A percentile compares a stretch with the other conserved stretches of the same genome.
These are phyloP conservation scores for Aspergillus carbonarius DNA, from an alignment of 2,329 filamentous ascomycete species.

Conservation along the genomic window DNA sequence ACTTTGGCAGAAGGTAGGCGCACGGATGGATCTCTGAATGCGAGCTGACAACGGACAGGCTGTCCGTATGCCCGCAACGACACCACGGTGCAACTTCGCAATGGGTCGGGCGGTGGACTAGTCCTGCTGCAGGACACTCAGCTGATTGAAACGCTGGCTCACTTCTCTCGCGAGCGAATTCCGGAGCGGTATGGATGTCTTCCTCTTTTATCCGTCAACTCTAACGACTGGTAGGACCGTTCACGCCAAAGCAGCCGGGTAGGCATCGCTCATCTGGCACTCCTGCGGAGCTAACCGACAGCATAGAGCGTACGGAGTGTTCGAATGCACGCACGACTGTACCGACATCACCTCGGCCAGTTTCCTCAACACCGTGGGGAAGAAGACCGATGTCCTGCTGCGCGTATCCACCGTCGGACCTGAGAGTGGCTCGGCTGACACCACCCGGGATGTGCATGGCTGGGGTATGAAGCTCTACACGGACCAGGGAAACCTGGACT, in stretches of 20 bases:
- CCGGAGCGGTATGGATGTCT: conserved; percentile 47
- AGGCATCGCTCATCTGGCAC: background rate
- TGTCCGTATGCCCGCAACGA: background rate
- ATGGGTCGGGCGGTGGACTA: conserved; percentile 30
- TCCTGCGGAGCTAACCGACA: background rate
- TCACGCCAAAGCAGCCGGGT: background rate
- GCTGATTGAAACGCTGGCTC: conserved; percentile 58
- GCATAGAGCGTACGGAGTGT: conserved; percentile 38
- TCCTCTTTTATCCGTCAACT: too few species aligned
- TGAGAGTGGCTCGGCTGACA: background rate
- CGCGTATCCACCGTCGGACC: background rate
- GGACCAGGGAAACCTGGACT: background rate
- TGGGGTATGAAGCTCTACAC: background rate
- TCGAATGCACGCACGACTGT: conserved; percentile 61
- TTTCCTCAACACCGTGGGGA: conserved; percentile 55
- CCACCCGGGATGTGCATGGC: background rate
- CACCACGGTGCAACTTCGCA: background rate
- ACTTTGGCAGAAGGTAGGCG: too few species aligned
- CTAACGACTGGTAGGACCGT: background rate
- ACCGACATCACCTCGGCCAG: conserved; percentile 56
- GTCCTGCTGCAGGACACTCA: conserved; percentile 57
- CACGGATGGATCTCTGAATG: too few species aligned
- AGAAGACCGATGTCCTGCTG: conserved; percentile 48
- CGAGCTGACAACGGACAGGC: background rate
- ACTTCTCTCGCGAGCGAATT: conserved; percentile 62